Percentiles rank a stretch among this genome's conserved stretches.
Conservation (phyloP, 768 basidiomycete genomes). For the Lactifluus hygrophoroides region DNA sequence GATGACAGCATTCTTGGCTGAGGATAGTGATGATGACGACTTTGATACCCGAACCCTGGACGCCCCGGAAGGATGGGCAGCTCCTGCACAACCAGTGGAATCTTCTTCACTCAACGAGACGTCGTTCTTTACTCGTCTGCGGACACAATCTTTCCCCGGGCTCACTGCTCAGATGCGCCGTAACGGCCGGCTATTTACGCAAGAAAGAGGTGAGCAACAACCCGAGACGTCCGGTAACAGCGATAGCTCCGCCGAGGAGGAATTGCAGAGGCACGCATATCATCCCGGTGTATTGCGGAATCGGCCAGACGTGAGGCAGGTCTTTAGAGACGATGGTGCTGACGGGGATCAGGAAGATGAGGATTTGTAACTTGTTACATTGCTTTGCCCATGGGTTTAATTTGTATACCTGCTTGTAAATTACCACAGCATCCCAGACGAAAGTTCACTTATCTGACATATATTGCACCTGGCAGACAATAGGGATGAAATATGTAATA, state of each 20-base stretch:
- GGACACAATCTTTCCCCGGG: slow-evolving; percentile 19
- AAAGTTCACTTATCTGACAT: no score
- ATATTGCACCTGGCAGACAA: no score
- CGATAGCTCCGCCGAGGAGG: slow-evolving; percentile 17
- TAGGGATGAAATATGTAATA: no score
- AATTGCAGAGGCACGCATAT: background rate
- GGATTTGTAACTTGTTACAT: background rate
- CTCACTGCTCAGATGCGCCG: slow-evolving; percentile 7
- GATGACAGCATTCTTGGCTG: background rate
- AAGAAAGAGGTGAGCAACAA: background rate
- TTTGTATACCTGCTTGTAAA: no score
- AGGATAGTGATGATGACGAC: slow-evolving; percentile 21
- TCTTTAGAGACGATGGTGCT: slow-evolving; percentile 6
- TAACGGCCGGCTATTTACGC: background rate
- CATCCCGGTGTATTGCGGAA: slow-evolving; percentile 1
- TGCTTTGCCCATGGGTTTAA: background rate
- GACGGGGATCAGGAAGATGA: slow-evolving; percentile 14
- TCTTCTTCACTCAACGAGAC: background rate
- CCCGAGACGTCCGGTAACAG: slow-evolving; percentile 14
- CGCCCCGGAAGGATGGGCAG: slow-evolving; percentile 4
- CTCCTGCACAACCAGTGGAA: slow-evolving; percentile 1
- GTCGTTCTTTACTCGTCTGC: slow-evolving; percentile 18
- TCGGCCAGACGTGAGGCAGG: slow-evolving; percentile 13
- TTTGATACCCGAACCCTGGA: slow-evolving; percentile 12
- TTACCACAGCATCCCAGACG: no score